Evolutionary conservation across 257 asterid genomes (phyloP).

Genomic region (Jasminum sambac): DNA sequence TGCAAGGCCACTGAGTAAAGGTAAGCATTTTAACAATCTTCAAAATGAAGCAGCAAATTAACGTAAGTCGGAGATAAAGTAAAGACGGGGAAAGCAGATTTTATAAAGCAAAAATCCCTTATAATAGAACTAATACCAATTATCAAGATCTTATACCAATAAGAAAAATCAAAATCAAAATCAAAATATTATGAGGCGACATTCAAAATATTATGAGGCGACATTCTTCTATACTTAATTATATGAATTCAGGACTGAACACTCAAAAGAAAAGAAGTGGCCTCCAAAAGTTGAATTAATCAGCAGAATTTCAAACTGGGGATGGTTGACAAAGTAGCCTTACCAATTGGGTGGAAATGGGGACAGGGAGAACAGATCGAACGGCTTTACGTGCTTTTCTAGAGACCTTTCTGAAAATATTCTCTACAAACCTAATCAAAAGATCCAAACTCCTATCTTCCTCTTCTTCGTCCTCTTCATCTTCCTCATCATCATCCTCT

Average conservation of each 20-base stretch:
- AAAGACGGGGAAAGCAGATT: not conserved
- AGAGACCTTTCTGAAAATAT: conserved; percentile 76
- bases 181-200: not conserved
- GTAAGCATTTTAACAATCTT: not conserved
- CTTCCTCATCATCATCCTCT: conserved; percentile 65
- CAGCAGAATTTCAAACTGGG: not conserved
- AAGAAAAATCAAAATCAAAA: too few species aligned
- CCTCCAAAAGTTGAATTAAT: not conserved
- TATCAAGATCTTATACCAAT: not conserved
- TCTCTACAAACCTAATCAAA: conserved; percentile 76
- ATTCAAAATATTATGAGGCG: not conserved
- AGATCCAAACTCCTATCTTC: conserved; percentile 92
- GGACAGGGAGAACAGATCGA: conserved; percentile 79
- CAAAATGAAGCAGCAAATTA: not conserved
- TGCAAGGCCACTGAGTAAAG: not conserved
- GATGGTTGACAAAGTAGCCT: not conserved
- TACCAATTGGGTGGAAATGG: conserved; percentile 80
- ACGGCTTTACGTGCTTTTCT: conserved; percentile 84
- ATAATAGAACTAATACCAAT: not conserved
- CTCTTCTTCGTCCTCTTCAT: conserved; percentile 69
- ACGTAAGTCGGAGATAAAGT: not conserved
- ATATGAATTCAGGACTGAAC: not conserved
- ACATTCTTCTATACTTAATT: not conserved
- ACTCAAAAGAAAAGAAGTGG: not conserved
- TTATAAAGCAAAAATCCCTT: not conserved